These are phyloP conservation scores for Cladobotryum protrusum DNA, from an alignment of 2,329 filamentous ascomycete genomes.

Conservation along the genomic window DNA sequence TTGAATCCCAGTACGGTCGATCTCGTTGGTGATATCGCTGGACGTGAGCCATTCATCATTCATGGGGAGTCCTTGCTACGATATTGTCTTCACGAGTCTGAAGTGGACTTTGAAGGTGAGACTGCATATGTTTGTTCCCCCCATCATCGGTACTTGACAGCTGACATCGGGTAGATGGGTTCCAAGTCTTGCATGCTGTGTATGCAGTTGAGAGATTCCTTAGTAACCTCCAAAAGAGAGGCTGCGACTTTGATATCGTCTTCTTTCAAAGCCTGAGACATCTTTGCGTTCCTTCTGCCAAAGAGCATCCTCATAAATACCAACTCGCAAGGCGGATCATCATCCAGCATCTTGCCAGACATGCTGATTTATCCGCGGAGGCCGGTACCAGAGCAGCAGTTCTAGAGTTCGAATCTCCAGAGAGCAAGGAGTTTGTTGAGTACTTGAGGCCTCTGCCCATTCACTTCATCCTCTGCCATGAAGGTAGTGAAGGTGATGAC, in stretches of 20 bases:
- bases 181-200: conserved; percentile 65
- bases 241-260: conserved; percentile 64
- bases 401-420: conserved; percentile 39
- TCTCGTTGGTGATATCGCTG: conserved; percentile 69
- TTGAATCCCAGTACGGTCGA: conserved; percentile 42
- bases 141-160: background rate
- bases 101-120: conserved; percentile 55
- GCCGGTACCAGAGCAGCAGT: conserved; percentile 19
- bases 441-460: conserved; percentile 50
- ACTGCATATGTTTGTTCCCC: background rate
- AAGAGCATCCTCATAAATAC: conserved; percentile 40
- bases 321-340: conserved; percentile 56
- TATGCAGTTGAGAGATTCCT: conserved; percentile 64
- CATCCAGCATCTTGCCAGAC: conserved; percentile 51
- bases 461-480: conserved; percentile 65
- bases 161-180: conserved; percentile 40
- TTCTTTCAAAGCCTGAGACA: conserved; percentile 57
- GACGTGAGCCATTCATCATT: conserved; percentile 64
- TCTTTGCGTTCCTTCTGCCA: conserved; percentile 46
- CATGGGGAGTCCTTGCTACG: conserved; percentile 68
- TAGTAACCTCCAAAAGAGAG: conserved; percentile 50
- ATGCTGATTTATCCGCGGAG: conserved; percentile 12
- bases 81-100: conserved; percentile 54
- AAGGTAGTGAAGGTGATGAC: conserved; percentile 39
- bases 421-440: conserved; percentile 43